Conservation (phyloP, 257 asterid genomes). For the Lavandula angustifolia region DNA sequence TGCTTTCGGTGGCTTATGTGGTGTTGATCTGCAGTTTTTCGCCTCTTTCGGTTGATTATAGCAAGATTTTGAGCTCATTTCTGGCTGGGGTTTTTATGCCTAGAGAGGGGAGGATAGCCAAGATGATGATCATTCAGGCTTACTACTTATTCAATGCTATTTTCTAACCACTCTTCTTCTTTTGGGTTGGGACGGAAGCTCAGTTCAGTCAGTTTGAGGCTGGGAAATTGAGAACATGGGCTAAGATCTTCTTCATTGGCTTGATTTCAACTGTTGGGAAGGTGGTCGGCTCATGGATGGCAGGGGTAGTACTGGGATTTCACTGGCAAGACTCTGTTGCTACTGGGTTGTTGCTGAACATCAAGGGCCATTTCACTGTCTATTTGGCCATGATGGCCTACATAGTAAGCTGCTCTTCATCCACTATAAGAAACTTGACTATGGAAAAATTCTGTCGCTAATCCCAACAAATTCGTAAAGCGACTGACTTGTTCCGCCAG, state of each 20-base stretch:
- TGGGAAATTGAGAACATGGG: conserved; percentile 49
- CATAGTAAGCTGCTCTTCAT: conserved; percentile 43
- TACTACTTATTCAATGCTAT: conserved; percentile 69
- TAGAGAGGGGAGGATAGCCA: conserved; percentile 80
- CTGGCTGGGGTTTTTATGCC: conserved; percentile 91
- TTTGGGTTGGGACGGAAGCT: conserved; percentile 78
- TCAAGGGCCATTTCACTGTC: conserved; percentile 89
- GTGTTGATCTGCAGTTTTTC: conserved; percentile 62
- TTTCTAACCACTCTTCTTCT: conserved; percentile 77
- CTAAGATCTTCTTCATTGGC: conserved; percentile 37
- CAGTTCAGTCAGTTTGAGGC: conserved; percentile 44
- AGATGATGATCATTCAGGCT: conserved; percentile 69
- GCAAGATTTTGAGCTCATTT: conserved; percentile 73
- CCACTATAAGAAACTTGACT: too few relatives aligned
- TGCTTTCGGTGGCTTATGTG: conserved; percentile 65
- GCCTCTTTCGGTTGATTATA: conserved; percentile 45
- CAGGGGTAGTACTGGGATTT: conserved; percentile 73
- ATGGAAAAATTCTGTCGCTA: neutral
- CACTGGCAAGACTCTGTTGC: conserved; percentile 91
- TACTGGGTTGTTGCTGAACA: conserved; percentile 67
- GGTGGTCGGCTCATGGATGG: conserved; percentile 61
- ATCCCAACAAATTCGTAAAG: too few relatives aligned
- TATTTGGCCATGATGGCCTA: conserved; percentile 68
- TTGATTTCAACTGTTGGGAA: conserved; percentile 60
- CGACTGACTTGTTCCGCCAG: too few relatives aligned